Percentiles rank a stretch among this genome's conserved stretches.
phyloP scores from a whole-genome alignment of 2,329 filamentous ascomycete genomes.

The Apiospora sp. region DNA sequence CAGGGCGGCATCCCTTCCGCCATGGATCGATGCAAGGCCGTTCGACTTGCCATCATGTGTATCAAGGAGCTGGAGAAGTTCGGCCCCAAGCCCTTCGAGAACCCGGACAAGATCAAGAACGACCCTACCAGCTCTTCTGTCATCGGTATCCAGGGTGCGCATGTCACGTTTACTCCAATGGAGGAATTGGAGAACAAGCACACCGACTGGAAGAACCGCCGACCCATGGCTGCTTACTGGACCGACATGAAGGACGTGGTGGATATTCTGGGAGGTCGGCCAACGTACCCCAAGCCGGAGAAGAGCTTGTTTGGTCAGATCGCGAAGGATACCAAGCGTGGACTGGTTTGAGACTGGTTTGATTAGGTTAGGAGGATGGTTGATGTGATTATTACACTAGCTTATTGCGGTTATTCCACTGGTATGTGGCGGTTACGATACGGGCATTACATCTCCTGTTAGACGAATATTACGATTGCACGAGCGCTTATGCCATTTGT shows the following conservation, averaged over 20 bases:
- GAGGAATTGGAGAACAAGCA: slow-evolving; percentile 83
- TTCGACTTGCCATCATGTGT: slow-evolving; percentile 91
- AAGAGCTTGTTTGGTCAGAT: slow-evolving; percentile 57
- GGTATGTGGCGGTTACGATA: slow-evolving; percentile 6
- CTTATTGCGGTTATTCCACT: neutral
- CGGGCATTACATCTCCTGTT: neutral
- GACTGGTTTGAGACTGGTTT: slow-evolving; percentile 49
- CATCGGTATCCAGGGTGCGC: slow-evolving; percentile 91
- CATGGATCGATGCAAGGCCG: slow-evolving; percentile 94
- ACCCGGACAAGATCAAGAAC: slow-evolving; percentile 69
- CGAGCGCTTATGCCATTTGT: neutral
- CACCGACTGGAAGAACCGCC: slow-evolving; percentile 91
- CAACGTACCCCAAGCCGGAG: slow-evolving; percentile 59
- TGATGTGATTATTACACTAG: neutral
- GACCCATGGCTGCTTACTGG: slow-evolving; percentile 89
- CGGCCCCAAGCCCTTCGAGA: slow-evolving; percentile 66
- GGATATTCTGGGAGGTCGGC: slow-evolving; percentile 82
- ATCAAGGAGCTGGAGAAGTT: slow-evolving; percentile 89
- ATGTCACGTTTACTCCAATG: slow-evolving; percentile 88
- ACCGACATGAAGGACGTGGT: slow-evolving; percentile 80
- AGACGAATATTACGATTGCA: slow-evolving; percentile 19
- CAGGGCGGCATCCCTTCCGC: slow-evolving; percentile 92
- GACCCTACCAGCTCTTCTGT: slow-evolving; percentile 80
- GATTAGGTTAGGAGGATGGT: neutral
- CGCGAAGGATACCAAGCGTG: slow-evolving; percentile 70